Conservation (phyloP, 1,139 yeast genomes). For the Yamadazyma triangularis region DNA sequence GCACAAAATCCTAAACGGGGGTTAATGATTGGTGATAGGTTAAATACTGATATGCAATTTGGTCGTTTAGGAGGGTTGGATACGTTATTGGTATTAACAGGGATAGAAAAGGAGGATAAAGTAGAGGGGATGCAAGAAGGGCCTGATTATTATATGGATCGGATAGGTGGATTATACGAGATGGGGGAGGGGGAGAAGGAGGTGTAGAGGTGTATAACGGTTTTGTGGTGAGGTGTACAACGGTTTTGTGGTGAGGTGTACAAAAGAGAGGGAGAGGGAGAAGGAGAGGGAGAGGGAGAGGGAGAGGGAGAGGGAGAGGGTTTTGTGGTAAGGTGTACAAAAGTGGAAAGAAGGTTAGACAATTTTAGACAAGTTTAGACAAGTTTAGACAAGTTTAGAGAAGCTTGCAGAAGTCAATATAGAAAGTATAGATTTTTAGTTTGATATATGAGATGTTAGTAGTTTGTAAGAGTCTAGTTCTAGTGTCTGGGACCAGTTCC, state of each 20-base stretch:
- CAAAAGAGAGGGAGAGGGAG: too few relatives aligned
- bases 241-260: too few relatives aligned
- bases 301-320: too few relatives aligned
- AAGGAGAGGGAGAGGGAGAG: too few relatives aligned
- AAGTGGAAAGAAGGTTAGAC: too few relatives aligned
- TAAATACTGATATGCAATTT: slow-evolving; percentile 91
- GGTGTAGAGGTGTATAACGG: too few relatives aligned
- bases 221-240: too few relatives aligned
- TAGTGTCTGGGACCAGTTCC: too few relatives aligned
- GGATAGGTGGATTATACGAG: slow-evolving; percentile 73
- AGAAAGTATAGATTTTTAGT: background rate
- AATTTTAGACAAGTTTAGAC: too few relatives aligned
- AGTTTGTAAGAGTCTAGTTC: background rate
- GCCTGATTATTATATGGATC: slow-evolving; percentile 64
- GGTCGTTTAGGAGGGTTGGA: slow-evolving; percentile 82
- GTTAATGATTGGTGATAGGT: slow-evolving; percentile 92
- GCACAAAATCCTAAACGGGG: slow-evolving; percentile 57
- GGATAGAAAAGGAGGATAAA: slow-evolving; percentile 73
- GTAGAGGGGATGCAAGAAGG: slow-evolving; percentile 42
- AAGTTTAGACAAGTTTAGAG: too few relatives aligned
- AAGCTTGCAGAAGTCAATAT: too few relatives aligned
- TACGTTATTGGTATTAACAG: slow-evolving; percentile 83
- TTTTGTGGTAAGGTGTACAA: too few relatives aligned
- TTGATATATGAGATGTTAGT: background rate
- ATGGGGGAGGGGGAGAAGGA: slow-evolving; percentile 18